Percentiles rank a stretch among this genome's conserved stretches.
Evolutionary conservation across 192 early-diverging fungal genomes (phyloP).

Genomic region (Entophlyctis luteolus): DNA sequence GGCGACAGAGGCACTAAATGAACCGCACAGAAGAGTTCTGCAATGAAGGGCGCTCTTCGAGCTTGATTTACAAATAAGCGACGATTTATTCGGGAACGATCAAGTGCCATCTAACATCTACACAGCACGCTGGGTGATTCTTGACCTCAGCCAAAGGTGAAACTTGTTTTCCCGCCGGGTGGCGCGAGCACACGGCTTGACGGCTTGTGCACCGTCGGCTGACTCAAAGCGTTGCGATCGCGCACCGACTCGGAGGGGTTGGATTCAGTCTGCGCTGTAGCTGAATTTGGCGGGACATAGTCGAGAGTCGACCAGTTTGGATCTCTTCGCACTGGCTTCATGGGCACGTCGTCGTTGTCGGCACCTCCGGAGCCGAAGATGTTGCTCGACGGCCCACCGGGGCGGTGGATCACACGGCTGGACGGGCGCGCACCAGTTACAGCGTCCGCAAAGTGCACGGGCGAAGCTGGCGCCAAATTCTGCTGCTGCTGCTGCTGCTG

Average conservation of each 20-base stretch:
- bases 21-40: too few relatives aligned
- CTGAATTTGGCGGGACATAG: neutral
- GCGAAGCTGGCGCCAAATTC: neutral
- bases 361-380: conserved; percentile 32
- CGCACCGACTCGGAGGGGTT: neutral
- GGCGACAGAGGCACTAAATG: too few relatives aligned
- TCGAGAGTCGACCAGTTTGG: conserved; percentile 36
- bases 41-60: too few relatives aligned
- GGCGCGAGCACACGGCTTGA: conserved; percentile 32
- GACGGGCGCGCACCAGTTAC: conserved; percentile 29
- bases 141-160: conserved; percentile 34
- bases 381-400: conserved; percentile 33
- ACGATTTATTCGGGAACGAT: too few relatives aligned
- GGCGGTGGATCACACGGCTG: conserved; percentile 30
- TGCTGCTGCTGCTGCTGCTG: conserved; percentile 3
- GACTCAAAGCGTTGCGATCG: conserved; percentile 39
- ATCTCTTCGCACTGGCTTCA: conserved; percentile 25
- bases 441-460: conserved; percentile 7
- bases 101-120: too few relatives aligned
- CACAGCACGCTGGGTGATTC: too few relatives aligned
- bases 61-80: too few relatives aligned
- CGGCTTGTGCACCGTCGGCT: conserved; percentile 13
- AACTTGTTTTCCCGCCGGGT: conserved; percentile 36
- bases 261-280: conserved; percentile 1
- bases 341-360: conserved; percentile 15